phyloP scores from a whole-genome alignment of 176 grass and related monocot genomes.

The Triticum turgidum region DNA sequence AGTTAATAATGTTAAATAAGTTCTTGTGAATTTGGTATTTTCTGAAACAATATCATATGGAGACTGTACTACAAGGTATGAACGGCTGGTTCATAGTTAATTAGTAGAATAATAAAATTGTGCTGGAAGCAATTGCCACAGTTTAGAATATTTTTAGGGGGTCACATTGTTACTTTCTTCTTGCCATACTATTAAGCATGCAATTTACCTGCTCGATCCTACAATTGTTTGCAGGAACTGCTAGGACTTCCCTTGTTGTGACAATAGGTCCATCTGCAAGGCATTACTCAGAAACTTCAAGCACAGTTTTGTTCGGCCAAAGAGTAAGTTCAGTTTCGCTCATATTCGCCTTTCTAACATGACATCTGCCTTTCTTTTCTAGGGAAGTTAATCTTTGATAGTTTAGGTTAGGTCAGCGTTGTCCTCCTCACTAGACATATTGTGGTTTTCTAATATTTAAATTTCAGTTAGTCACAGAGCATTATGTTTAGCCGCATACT shows the following conservation, averaged over 20 bases:
- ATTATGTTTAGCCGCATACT: neutral
- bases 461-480: neutral
- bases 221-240: slow-evolving; percentile 61
- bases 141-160: neutral
- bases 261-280: slow-evolving; percentile 84
- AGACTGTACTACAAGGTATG: neutral
- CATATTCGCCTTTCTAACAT: slow-evolving; percentile 22
- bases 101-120: too few species aligned
- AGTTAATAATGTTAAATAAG: neutral
- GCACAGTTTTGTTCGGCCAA: slow-evolving; percentile 92
- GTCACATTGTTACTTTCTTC: neutral
- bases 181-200: neutral
- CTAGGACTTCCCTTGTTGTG: slow-evolving; percentile 91
- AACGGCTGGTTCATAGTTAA: neutral
- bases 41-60: neutral
- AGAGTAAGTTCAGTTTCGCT: slow-evolving; percentile 58
- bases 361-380: neutral
- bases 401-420: neutral
- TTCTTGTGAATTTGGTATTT: neutral
- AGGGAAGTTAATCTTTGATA: neutral
- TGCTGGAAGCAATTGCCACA: neutral
- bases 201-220: slow-evolving; percentile 22
- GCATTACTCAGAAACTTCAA: slow-evolving; percentile 96
- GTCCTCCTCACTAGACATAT: neutral
- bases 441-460: slow-evolving; percentile 1